Percentiles rank a stretch among this genome's conserved stretches.
Conservation (phyloP, 1,284 basidiomycete genomes). For the Irpex rosettiformis region DNA sequence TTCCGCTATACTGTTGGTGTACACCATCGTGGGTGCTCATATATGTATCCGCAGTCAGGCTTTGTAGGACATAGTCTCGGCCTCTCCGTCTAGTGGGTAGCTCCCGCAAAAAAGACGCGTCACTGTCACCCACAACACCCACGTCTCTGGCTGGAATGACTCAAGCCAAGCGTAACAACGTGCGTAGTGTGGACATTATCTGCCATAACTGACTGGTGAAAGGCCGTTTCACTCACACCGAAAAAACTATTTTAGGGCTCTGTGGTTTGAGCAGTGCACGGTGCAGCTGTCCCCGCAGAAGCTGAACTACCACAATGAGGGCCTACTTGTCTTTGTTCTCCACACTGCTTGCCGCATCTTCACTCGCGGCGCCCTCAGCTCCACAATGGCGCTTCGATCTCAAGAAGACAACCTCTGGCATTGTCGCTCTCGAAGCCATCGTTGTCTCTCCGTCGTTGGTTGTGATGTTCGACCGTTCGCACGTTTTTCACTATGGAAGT, state of each 20-base stretch:
- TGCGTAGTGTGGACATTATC: background rate
- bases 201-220: background rate
- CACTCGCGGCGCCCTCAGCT: slow-evolving; percentile 14
- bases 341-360: background rate
- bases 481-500: background rate
- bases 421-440: slow-evolving; percentile 46
- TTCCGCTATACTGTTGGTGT: background rate
- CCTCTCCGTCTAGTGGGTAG: too few species aligned
- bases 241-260: background rate
- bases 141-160: background rate
- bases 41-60: background rate
- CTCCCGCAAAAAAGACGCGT: background rate
- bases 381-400: slow-evolving; percentile 24
- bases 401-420: slow-evolving; percentile 39
- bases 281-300: background rate
- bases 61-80: too few species aligned
- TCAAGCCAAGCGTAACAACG: background rate
- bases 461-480: slow-evolving; percentile 42
- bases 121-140: background rate
- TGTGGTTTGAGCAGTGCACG: background rate
- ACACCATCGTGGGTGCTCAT: background rate
- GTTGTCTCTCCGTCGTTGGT: slow-evolving; percentile 44
- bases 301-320: background rate
- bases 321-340: background rate
- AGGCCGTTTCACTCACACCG: background rate